phyloP scores from a whole-genome alignment of 768 basidiomycete species.

The Gymnopilus junonius region DNA sequence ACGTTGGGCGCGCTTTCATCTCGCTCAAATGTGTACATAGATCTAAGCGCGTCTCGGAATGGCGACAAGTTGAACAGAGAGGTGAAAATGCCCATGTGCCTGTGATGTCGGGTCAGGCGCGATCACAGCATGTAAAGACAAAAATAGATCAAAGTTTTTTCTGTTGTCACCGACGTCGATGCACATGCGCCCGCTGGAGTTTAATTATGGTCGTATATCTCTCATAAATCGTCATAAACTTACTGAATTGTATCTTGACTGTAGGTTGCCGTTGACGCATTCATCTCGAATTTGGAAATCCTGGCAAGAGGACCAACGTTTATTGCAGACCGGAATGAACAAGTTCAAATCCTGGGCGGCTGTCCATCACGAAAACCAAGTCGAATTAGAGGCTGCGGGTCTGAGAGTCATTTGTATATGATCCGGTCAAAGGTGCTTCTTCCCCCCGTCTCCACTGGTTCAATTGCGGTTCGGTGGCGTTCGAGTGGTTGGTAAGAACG shows the following conservation, averaged over 20 bases:
- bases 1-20: too few relatives aligned
- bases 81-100: not conserved
- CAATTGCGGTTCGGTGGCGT: not conserved
- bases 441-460: constrained; percentile 1
- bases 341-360: not conserved
- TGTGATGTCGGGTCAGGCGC: not conserved
- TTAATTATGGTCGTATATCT: not conserved
- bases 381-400: not conserved
- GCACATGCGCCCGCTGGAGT: not conserved
- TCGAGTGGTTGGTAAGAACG: not conserved
- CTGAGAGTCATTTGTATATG: not conserved
- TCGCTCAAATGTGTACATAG: too few relatives aligned
- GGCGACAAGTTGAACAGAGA: not conserved
- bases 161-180: not conserved
- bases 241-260: not conserved
- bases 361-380: not conserved
- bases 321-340: not conserved
- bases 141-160: constrained; percentile 1
- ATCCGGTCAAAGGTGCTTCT: not conserved
- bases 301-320: not conserved
- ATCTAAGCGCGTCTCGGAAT: too few relatives aligned
- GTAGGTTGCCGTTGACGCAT: not conserved
- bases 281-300: not conserved
- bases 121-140: not conserved
- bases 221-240: not conserved